Evolutionary conservation across 768 basidiomycete genomes (phyloP).

Genomic region (Gautieria morchelliformis): DNA sequence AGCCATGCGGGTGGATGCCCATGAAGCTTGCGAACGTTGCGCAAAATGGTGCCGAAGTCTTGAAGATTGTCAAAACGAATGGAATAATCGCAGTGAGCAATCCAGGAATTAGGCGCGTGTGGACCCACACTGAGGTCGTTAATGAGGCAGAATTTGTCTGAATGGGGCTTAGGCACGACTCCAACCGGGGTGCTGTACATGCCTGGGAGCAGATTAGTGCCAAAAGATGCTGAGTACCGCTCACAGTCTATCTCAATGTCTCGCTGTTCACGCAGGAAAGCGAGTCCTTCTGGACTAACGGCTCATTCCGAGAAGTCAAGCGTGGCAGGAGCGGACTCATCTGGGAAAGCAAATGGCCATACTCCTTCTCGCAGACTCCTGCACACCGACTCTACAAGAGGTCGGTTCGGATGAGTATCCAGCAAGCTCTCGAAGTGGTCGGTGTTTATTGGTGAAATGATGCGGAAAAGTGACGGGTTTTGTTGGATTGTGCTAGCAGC

Average conservation of each 20-base stretch:
- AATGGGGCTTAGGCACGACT: too few relatives aligned
- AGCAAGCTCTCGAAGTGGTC: slow-evolving; percentile 21
- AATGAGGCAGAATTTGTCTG: too few relatives aligned
- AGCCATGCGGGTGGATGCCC: slow-evolving; percentile 3
- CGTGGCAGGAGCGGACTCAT: neutral
- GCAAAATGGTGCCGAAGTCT: slow-evolving; percentile 14
- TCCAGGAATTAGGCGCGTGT: slow-evolving; percentile 22
- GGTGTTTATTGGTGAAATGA: slow-evolving; percentile 29
- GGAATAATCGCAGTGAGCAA: slow-evolving; percentile 5
- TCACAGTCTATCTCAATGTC: slow-evolving; percentile 15
- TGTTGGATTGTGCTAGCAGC: slow-evolving; percentile 17
- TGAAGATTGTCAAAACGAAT: slow-evolving; percentile 15
- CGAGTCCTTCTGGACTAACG: slow-evolving; percentile 1
- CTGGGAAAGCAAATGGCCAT: slow-evolving; percentile 40
- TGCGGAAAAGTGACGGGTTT: slow-evolving; percentile 24
- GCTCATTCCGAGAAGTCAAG: neutral
- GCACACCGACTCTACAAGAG: slow-evolving; percentile 25
- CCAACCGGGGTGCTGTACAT: slow-evolving; percentile 22
- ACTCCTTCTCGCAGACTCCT: slow-evolving; percentile 28
- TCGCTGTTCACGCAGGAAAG: slow-evolving; percentile 20
- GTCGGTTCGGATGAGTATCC: slow-evolving; percentile 26
- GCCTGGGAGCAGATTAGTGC: slow-evolving; percentile 16
- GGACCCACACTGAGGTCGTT: too few relatives aligned
- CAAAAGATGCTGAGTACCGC: slow-evolving; percentile 18
- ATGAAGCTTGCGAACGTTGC: slow-evolving; percentile 12